A percentile compares a stretch with the other conserved stretches of the same genome.
Conservation (phyloP, 2,329 filamentous ascomycete genomes). For the Colletotrichum sp. region DNA sequence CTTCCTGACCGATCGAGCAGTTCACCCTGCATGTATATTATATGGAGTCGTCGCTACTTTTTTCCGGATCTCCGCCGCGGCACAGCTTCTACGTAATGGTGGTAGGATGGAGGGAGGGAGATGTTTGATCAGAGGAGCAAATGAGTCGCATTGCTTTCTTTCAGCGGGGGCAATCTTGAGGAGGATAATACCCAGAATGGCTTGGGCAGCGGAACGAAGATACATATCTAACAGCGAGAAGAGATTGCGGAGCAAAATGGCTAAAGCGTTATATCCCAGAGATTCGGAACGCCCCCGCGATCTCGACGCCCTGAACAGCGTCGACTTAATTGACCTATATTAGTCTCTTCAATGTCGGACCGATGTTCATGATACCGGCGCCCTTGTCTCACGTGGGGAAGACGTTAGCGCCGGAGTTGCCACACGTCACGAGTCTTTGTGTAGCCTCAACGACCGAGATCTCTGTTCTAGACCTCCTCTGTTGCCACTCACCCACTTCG, state of each 20-base stretch:
- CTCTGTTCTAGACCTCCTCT: background rate
- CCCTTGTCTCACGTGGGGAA: background rate
- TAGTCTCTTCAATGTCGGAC: background rate
- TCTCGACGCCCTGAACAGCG: background rate
- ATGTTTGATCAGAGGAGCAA: background rate
- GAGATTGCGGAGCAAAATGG: background rate
- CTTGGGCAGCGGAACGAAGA: background rate
- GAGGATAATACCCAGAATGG: constrained; percentile 19
- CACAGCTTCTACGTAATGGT: background rate
- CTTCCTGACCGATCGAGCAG: background rate
- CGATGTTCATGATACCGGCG: background rate
- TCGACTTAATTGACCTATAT: background rate
- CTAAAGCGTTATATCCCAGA: background rate
- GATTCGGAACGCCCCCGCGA: background rate
- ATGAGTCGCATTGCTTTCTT: background rate
- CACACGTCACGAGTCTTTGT: background rate
- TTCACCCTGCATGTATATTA: background rate
- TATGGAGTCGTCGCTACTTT: background rate
- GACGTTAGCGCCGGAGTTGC: background rate
- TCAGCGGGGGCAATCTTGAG: background rate
- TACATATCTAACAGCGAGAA: background rate
- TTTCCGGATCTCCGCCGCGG: background rate
- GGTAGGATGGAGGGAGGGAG: background rate
- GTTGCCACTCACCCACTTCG: background rate
- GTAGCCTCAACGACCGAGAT: background rate